These are phyloP conservation scores for Graphiopsis chlorocephala DNA, from an alignment of 2,329 filamentous ascomycete species.

Conservation along the genomic window DNA sequence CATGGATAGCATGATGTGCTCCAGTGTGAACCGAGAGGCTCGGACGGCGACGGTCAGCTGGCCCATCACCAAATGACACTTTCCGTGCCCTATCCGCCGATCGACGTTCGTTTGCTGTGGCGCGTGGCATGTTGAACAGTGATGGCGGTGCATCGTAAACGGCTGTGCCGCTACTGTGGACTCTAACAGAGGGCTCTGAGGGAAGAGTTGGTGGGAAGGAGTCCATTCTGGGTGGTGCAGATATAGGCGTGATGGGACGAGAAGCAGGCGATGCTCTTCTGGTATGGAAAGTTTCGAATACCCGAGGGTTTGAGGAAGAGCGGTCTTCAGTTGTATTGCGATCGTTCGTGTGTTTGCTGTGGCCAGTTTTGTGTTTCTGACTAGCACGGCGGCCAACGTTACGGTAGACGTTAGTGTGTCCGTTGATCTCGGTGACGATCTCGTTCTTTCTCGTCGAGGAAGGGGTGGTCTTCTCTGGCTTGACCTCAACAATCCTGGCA, in stretches of 20 bases:
- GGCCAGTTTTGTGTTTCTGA: conserved; percentile 23
- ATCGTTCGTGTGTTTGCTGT: conserved; percentile 16
- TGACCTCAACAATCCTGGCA: conserved; percentile 23
- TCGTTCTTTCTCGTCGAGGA: conserved; percentile 19
- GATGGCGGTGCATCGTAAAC: conserved; percentile 26
- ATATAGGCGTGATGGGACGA: conserved; percentile 5
- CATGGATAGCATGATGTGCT: conserved; percentile 1
- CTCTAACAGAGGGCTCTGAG: conserved; percentile 1
- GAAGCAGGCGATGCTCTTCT: conserved; percentile 24
- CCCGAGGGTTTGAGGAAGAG: conserved; percentile 20
- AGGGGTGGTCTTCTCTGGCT: conserved; percentile 17
- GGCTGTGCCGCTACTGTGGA: conserved; percentile 26
- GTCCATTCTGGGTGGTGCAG: conserved; percentile 3
- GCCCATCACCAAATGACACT: conserved; percentile 14
- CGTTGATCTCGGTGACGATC: conserved; percentile 25
- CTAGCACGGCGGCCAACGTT: conserved; percentile 22
- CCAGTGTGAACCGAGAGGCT: conserved; percentile 18
- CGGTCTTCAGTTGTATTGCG: conserved; percentile 21
- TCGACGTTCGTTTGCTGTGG: conserved; percentile 21
- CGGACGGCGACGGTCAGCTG: conserved; percentile 17
- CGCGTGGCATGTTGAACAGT: conserved; percentile 19
- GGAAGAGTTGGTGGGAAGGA: background rate
- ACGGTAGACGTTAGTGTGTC: conserved; percentile 24
- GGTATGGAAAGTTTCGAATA: conserved; percentile 23
- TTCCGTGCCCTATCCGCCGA: conserved; percentile 12